These are phyloP conservation scores for Wickerhamiella pararugosa DNA, from an alignment of 1,139 yeast species.

Conservation along the genomic window DNA sequence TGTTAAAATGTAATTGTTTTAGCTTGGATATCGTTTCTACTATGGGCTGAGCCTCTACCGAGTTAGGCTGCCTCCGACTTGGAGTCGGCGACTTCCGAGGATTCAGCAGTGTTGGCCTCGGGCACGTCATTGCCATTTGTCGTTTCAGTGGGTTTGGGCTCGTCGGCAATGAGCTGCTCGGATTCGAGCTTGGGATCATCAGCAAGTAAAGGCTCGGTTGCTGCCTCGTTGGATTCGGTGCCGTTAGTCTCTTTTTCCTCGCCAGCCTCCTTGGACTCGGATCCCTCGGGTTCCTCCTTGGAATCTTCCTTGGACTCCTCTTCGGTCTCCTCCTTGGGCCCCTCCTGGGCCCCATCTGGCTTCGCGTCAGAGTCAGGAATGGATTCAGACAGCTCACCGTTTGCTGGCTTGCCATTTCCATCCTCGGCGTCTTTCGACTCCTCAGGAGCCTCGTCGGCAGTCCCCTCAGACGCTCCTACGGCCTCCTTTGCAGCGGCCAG, in stretches of 20 bases:
- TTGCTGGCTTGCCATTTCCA: neutral
- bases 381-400: neutral
- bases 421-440: slow-evolving; percentile 1
- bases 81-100: too few relatives aligned
- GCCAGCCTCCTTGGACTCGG: neutral
- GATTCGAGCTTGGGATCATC: neutral
- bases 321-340: slow-evolving; percentile 10
- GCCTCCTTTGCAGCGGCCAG: slow-evolving; percentile 16
- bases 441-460: slow-evolving; percentile 1
- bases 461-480: neutral
- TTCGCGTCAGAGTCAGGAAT: neutral
- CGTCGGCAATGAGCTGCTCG: neutral
- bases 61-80: too few relatives aligned
- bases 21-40: too few relatives aligned
- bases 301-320: slow-evolving; percentile 9
- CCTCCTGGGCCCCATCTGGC: slow-evolving; percentile 2
- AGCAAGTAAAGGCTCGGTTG: neutral
- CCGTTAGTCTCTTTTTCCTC: neutral
- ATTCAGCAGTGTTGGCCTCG: neutral
- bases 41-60: too few relatives aligned
- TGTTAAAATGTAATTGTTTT: too few relatives aligned
- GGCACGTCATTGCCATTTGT: neutral
- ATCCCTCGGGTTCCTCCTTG: slow-evolving; percentile 3
- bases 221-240: neutral
- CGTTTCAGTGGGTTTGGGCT: neutral